phyloP scores from a whole-genome alignment of 257 asterid species.

The Solanum tacnaense region DNA sequence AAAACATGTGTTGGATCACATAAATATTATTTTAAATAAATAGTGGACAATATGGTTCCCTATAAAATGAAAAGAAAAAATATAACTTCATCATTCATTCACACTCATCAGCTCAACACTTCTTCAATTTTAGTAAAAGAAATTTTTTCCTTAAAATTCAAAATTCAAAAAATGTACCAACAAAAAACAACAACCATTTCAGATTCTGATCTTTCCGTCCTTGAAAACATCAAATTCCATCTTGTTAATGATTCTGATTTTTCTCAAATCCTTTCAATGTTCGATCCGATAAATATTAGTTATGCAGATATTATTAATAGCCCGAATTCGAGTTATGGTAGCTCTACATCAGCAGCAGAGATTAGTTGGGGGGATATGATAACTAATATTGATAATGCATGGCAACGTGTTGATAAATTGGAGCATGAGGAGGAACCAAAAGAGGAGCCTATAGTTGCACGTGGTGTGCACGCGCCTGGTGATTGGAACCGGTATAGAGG shows the following conservation, averaged over 20 bases:
- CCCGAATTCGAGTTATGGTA: background rate
- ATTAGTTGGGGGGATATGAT: background rate
- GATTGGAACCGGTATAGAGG: conserved; percentile 39
- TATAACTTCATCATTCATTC: background rate
- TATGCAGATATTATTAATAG: background rate
- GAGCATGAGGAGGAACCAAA: background rate
- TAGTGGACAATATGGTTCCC: background rate
- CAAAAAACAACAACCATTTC: background rate
- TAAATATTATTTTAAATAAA: background rate
- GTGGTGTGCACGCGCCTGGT: background rate
- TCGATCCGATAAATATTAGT: background rate
- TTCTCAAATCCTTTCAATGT: background rate
- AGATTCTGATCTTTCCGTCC: conserved; percentile 1
- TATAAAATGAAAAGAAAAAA: background rate
- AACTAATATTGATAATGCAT: background rate
- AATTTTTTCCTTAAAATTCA: background rate
- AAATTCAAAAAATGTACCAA: conserved; percentile 1
- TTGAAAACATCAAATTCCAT: conserved; percentile 6
- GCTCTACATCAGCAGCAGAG: background rate
- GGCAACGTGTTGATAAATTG: background rate
- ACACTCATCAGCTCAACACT: background rate
- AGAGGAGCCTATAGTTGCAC: background rate
- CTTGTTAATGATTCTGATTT: conserved; percentile 14
- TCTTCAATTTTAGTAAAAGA: background rate
- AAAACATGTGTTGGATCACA: background rate